These are phyloP conservation scores for Cystoisospora suis DNA, from an alignment of 169 alveolate genomes.

Conservation along the genomic window DNA sequence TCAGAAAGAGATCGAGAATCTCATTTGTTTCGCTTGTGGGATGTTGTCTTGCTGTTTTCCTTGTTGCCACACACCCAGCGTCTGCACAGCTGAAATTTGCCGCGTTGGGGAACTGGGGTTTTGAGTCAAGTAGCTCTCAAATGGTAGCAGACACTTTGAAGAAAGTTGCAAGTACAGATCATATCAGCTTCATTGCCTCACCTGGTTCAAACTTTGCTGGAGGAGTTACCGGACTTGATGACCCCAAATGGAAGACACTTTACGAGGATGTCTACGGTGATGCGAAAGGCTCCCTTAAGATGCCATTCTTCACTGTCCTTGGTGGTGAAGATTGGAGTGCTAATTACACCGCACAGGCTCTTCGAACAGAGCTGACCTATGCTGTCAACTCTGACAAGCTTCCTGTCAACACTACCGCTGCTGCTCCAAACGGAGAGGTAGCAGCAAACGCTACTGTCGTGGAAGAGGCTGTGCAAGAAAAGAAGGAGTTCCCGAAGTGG, in stretches of 20 bases:
- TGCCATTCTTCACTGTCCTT: slow-evolving; percentile 86
- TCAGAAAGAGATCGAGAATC: no score
- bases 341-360: slow-evolving; percentile 79
- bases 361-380: slow-evolving; percentile 77
- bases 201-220: slow-evolving; percentile 87
- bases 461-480: slow-evolving; percentile 43
- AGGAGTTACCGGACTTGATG: slow-evolving; percentile 81
- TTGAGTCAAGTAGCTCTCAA: slow-evolving; percentile 75
- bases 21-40: no score
- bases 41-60: no score
- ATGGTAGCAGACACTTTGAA: slow-evolving; percentile 81
- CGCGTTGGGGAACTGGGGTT: slow-evolving; percentile 88
- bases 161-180: slow-evolving; percentile 76
- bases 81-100: slow-evolving; percentile 79
- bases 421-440: not conserved
- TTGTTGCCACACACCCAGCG: no score
- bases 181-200: slow-evolving; percentile 81
- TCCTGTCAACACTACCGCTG: slow-evolving; percentile 62
- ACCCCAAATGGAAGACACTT: slow-evolving; percentile 77
- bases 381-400: slow-evolving; percentile 21
- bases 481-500: slow-evolving; percentile 82
- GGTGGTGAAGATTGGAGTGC: slow-evolving; percentile 89
- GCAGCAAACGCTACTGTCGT: not conserved
- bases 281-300: slow-evolving; percentile 79
- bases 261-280: slow-evolving; percentile 82